Evolutionary conservation across 2,329 filamentous ascomycete species (phyloP).

Genomic region (Cryphonectria radicalis): DNA sequence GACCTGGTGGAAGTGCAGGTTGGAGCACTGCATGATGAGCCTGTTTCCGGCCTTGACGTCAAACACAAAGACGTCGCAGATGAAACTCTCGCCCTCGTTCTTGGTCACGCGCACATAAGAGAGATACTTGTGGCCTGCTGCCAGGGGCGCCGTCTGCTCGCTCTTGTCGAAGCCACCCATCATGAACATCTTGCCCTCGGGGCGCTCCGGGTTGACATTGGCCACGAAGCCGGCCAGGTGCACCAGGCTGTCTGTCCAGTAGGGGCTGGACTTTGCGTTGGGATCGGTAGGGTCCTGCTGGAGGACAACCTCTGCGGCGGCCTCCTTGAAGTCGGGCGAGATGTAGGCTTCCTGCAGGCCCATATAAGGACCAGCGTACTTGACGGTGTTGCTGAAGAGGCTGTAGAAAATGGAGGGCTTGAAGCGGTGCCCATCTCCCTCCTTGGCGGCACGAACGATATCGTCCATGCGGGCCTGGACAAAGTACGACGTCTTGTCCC

Average conservation of each 20-base stretch:
- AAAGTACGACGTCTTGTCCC: conserved; percentile 26
- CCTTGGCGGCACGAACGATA: conserved; percentile 19
- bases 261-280: conserved; percentile 30
- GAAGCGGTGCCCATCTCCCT: conserved; percentile 27
- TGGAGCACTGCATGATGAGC: conserved; percentile 31
- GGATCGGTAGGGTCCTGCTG: conserved; percentile 25
- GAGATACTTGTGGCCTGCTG: conserved; percentile 30
- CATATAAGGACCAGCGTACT: conserved; percentile 31
- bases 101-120: conserved; percentile 30
- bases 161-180: conserved; percentile 32
- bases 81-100: conserved; percentile 29
- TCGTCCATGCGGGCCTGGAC: conserved; percentile 24
- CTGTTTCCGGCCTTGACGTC: conserved; percentile 28
- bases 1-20: conserved; percentile 31
- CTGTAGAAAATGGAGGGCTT: conserved; percentile 33
- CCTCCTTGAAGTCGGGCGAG: conserved; percentile 25
- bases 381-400: conserved; percentile 33
- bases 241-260: conserved; percentile 33
- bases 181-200: conserved; percentile 29
- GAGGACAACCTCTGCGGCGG: conserved; percentile 31
- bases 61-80: conserved; percentile 33
- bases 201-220: conserved; percentile 29
- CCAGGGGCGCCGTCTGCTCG: conserved; percentile 28
- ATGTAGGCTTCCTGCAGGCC: conserved; percentile 31
- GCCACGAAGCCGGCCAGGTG: conserved; percentile 32